Base-by-base conservation (phyloP, 768 basidiomycete genomes). In the Kwoniella mangroviensis region DNA sequence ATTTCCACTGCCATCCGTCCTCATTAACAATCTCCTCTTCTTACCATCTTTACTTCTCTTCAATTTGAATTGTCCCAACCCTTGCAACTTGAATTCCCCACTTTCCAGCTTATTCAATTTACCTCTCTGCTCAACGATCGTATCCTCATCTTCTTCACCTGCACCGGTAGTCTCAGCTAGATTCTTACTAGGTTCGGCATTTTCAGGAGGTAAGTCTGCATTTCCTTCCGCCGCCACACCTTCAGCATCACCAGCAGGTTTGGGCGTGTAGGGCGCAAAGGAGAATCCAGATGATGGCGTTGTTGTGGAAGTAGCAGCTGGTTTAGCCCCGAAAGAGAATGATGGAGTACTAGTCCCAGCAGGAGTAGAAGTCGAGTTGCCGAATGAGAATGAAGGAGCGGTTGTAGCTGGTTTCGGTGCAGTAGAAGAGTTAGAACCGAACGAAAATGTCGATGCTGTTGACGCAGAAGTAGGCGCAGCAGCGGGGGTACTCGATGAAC, bases 91-190 rank as follows among this genome's bases (percentile, higher is more conserved):
- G 40, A 73, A 70, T 42, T 69, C 63, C 6, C 75, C 77, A 9
- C 63, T 68, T 9, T 57, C 74, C 4, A 76, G 58, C 19, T 61
- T 67, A 24, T 69, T 67, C 68, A 80, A 58, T 53, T 73, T 77
- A 6, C 65, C 75, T 22, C 79, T 56, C n/a, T 71, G 65, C 56
- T 80, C 79, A 21, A 72, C 22, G 9, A 78, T 64, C 13, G 77
- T 80, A 21, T 80, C 76, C 53, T 80, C 79, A 41, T 73, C 67
- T 60, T 80, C 77, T 62, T 80, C 79, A 5, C 79, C 79, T 9
- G 72, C 75, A n/a, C 77, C 79, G 19, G 57, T 59, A 3, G 60
- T 63, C 19, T 75, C 71, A 12, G 79, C 79, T 40, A 80, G 55
- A 45, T 80, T 78, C 56, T 73, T 73, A 40, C 69, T 71, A 1